Evolutionary conservation across 192 early-diverging fungal species (phyloP).

Genomic region (Rhizophagus prolifer): DNA sequence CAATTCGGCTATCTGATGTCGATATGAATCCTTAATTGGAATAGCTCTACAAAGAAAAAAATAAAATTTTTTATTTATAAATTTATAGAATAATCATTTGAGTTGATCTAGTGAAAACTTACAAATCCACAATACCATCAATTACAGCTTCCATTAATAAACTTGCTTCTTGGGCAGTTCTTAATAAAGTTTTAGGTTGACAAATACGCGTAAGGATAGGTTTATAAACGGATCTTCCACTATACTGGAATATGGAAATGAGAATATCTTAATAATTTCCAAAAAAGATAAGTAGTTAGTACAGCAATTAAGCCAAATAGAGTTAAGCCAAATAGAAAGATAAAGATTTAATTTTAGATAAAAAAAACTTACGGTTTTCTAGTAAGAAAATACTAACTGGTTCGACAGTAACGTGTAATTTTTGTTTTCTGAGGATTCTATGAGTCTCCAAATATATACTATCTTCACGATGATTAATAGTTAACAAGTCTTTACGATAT

Average conservation of each 20-base stretch:
- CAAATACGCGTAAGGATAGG: constrained; percentile 40
- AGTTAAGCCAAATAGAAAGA: background rate
- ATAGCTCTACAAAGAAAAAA: constrained; percentile 30
- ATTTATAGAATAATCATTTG: background rate
- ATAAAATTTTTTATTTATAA: no score
- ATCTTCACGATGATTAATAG: constrained; percentile 4
- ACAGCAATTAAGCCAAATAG: background rate
- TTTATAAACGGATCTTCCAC: constrained; percentile 36
- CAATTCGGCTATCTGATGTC: constrained; percentile 43
- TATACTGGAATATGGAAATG: constrained; percentile 44
- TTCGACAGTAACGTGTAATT: constrained; percentile 32
- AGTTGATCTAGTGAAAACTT: background rate
- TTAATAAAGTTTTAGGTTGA: constrained; percentile 32
- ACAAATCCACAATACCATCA: constrained; percentile 47
- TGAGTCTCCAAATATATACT: constrained; percentile 17
- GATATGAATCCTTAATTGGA: constrained; percentile 44
- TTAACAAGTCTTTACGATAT: constrained; percentile 6
- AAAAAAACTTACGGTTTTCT: constrained; percentile 24
- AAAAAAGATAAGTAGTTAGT: background rate
- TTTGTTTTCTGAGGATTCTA: constrained; percentile 1
- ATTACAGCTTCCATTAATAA: constrained; percentile 48
- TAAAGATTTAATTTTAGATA: no score
- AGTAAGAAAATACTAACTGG: constrained; percentile 43
- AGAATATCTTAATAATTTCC: constrained; percentile 29
- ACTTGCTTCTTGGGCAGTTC: constrained; percentile 40